phyloP scores from a whole-genome alignment of 495 filamentous ascomycete species.

The Ramalina intermedia region DNA sequence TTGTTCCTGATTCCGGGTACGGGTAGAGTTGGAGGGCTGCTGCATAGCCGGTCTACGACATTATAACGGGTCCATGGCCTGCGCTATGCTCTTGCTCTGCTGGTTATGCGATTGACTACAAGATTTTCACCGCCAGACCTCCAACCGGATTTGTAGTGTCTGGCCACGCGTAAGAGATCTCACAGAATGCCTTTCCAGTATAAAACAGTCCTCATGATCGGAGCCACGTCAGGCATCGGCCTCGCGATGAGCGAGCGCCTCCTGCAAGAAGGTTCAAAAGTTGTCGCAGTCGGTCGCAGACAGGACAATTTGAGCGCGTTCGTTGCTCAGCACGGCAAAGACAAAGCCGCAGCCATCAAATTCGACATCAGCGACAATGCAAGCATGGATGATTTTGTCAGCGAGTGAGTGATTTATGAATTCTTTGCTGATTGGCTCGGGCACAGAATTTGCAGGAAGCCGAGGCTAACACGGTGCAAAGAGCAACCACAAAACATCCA shows the following conservation, averaged over 20 bases:
- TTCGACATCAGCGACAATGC: constrained; percentile 51
- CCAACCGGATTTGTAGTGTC: too few species aligned
- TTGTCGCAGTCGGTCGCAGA: constrained; percentile 50
- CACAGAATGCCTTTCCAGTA: constrained; percentile 43
- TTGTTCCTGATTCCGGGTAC: too few species aligned
- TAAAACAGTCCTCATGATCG: constrained; percentile 52
- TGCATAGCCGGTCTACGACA: too few species aligned
- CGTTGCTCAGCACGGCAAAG: constrained; percentile 37
- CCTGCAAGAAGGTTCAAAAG: constrained; percentile 40
- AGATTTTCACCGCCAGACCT: too few species aligned
- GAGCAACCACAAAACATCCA: constrained; percentile 40
- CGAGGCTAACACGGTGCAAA: constrained; percentile 7
- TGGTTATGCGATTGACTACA: too few species aligned
- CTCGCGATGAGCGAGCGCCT: constrained; percentile 45
- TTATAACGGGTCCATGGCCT: too few species aligned
- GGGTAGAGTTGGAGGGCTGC: too few species aligned
- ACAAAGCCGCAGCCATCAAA: constrained; percentile 31
- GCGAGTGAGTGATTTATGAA: constrained; percentile 21
- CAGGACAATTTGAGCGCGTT: constrained; percentile 49
- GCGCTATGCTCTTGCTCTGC: too few species aligned
- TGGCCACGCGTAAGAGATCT: background rate
- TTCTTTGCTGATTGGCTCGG: too few species aligned
- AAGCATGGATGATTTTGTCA: constrained; percentile 38
- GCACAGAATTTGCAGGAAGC: too few species aligned
- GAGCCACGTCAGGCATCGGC: constrained; percentile 61